Base-by-base conservation (phyloP, 306 rosid genomes). In the Trifolium repens region DNA sequence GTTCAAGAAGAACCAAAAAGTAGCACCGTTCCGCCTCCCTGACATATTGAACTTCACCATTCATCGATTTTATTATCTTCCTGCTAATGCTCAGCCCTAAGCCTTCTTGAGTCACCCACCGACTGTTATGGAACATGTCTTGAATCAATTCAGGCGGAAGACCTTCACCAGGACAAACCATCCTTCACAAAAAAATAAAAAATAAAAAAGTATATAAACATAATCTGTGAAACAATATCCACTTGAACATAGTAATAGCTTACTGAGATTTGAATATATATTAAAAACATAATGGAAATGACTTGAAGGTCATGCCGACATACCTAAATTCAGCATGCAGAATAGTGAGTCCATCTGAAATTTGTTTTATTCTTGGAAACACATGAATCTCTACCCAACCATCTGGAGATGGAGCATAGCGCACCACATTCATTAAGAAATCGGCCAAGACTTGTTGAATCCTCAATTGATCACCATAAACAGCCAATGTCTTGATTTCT, bases 381-480 rank as follows among this genome's bases (percentile, higher is more conserved):
- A 96, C 88, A 35, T 79, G 97, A 87, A 92, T 88, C 86, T 92
- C 99, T 71, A 96, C 97, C 99, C 99, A 96, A 35, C 99, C 98
- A 78, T 89, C 97, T 0, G 94, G 89, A 79, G 97, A 87, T 40
- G 96, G 96, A 14, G 99, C 98, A 43, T 88, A 87, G 54, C 89
- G 97, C 79, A 88, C 98, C 91, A 92, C 86, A 83, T 92, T 96
- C 87, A 89, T 76, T 67, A 96, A 84, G 89, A 92, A 96, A 87
- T 96, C 96, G 49, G 97, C 91, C 86, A 96, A 78, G 68, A 92
- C 90, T 81, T 96, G 99, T 77, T 96, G 99, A 83, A 90, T 82
- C 81, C 99, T 85, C 76, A 89, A 81, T 76, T 96, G 99, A 87
- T 96, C 98, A 63, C 98, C 99, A 87, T 84, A 92, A 63, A 90